These are phyloP conservation scores for Flaveria ramosissima DNA, from an alignment of 129 eudicot species.

Conservation along the genomic window DNA sequence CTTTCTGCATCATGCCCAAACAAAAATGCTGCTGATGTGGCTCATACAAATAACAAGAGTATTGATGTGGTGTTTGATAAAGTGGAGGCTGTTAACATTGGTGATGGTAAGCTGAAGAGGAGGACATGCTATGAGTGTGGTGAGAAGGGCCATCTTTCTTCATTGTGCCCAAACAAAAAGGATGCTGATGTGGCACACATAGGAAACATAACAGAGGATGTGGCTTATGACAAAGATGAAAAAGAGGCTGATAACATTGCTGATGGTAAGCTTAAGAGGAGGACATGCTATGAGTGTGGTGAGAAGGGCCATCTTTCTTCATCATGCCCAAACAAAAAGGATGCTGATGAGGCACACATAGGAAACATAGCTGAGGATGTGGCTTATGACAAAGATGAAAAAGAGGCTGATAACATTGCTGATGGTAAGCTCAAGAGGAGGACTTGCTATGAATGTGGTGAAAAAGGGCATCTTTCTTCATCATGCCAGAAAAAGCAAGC, in stretches of 20 bases:
- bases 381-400: slow-evolving; percentile 10
- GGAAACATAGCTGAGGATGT: slow-evolving; percentile 11
- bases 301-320: slow-evolving; percentile 66
- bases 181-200: too few species aligned
- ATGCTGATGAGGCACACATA: slow-evolving; percentile 34
- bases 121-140: too few species aligned
- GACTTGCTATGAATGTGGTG: slow-evolving; percentile 69
- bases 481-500: slow-evolving; percentile 49
- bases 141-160: too few species aligned
- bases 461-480: slow-evolving; percentile 70
- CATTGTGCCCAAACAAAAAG: too few species aligned
- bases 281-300: slow-evolving; percentile 65
- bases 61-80: slow-evolving; percentile 14
- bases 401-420: slow-evolving; percentile 32
- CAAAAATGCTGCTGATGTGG: slow-evolving; percentile 52
- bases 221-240: too few species aligned
- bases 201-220: too few species aligned
- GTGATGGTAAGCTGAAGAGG: too few species aligned
- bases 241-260: too few species aligned
- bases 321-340: slow-evolving; percentile 60
- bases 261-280: slow-evolving; percentile 55
- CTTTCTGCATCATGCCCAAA: slow-evolving; percentile 61
- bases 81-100: slow-evolving; percentile 27
- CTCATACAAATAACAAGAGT: background rate
- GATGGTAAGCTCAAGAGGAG: slow-evolving; percentile 57